Conservation (phyloP, 1,284 basidiomycete genomes). For the Golubevia pallescens region DNA sequence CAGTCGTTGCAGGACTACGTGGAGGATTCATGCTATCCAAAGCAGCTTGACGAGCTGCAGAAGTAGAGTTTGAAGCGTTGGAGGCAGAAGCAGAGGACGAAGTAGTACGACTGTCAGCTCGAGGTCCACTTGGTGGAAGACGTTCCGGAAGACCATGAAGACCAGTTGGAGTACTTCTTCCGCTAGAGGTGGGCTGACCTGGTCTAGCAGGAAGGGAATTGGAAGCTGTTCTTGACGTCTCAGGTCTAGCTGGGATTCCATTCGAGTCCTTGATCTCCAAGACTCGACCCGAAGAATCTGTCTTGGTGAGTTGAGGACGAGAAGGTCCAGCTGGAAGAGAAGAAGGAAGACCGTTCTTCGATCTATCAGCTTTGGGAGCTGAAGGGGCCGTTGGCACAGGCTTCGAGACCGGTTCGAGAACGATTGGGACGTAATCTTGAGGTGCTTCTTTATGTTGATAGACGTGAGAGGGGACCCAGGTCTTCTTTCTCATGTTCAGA, state of each 20-base stretch:
- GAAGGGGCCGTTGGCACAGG: slow-evolving; percentile 18
- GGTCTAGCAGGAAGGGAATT: not conserved
- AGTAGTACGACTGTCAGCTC: not conserved
- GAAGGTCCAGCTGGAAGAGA: not conserved
- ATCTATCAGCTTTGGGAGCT: not conserved
- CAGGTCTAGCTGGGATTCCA: not conserved
- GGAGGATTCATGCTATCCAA: slow-evolving; percentile 23
- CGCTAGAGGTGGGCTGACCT: not conserved
- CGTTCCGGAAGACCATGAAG: not conserved
- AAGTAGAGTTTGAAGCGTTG: not conserved
- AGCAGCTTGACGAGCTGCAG: slow-evolving; percentile 18
- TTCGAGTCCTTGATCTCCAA: not conserved
- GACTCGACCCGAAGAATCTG: not conserved
- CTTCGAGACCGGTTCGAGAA: slow-evolving; percentile 11
- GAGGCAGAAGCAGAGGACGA: not conserved
- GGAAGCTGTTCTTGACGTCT: not conserved
- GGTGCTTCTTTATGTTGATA: not conserved
- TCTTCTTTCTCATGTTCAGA: slow-evolving; percentile 41
- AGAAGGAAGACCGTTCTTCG: not conserved
- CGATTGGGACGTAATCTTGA: not conserved
- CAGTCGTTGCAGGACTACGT: slow-evolving; percentile 8
- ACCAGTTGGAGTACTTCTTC: slow-evolving; percentile 2
- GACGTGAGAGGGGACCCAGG: slow-evolving; percentile 26
- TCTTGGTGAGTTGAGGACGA: not conserved
- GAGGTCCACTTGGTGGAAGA: not conserved